Base-by-base conservation (phyloP, 768 basidiomycete genomes). In the Leccinum longicurvipes region DNA sequence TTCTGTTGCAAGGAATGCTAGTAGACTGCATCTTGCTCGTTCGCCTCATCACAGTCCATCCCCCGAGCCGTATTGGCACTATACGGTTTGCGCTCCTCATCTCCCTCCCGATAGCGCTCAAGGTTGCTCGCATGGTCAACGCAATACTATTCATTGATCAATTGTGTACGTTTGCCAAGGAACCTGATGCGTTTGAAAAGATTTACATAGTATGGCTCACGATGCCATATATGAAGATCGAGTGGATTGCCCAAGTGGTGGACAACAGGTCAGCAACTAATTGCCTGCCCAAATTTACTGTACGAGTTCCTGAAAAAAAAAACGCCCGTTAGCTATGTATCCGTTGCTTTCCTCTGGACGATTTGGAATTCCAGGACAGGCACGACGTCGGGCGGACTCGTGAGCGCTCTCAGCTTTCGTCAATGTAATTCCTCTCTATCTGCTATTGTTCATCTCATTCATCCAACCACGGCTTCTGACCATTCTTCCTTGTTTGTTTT, bases 1-100 rank as follows among this genome's bases (percentile, higher is more conserved):
- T 71, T 3, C 57, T 59, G 11, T 63, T 66, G 27, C 64, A 71
- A 47, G 61, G 60, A 24, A 65, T 71, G 31, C 48, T 71, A 3
- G 67, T 71, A 12, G 70, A 72, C 31, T 32, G 60, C 44, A 69
- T 58, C 9, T 49, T 71, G 24, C 63, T 71, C 21, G 39, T 69
- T 19, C 71, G 71, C 45, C 63, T 71, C n/a, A 44, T 60, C 39
- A 56, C 64, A 11, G 63, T 72, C 25, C 54, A 72, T 24, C 69
- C 71, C 4, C 59, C 54, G 42, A 34, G 21, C 5, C 63, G 39
- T 23, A 11, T 69, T 12, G 59, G 60, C 8, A 39, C 32, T 8
- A 24, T 15, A 14, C 62, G 60, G 3, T 70, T 72, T 45, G 45
- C 45, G 3, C 14, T 51, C 12, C 14, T 71, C 41, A 63, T 51